Evolutionary conservation across 2,329 filamentous ascomycete species (phyloP), one percentile per base, ranked within the genome.

Genomic region (Tothia fuscella): DNA sequence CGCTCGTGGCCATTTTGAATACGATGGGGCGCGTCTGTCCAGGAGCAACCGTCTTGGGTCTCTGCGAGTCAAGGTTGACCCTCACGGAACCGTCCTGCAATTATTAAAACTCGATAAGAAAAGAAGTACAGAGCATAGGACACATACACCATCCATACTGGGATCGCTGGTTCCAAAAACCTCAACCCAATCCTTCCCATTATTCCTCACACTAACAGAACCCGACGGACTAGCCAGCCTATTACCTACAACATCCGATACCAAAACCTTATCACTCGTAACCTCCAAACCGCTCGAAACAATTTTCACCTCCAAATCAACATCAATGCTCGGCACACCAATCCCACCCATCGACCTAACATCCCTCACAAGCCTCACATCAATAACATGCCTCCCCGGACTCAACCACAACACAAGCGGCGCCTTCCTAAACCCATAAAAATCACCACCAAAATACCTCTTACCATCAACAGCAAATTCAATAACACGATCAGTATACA

Each of bases 401-500:
- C 53, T 46, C 12, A 77, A 59, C 31, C 64, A 59, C 12, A 76
- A 47, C 3, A 74, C 62, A 17, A 66, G 50, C 4, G 73, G 71
- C 5, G 67, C 66, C 47, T 63, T 64, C 3, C 64, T 57, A 50
- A 66, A 74, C 9, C 58, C 58, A 53, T 72, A 78, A 41, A 68
- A 69, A 52, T 77, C 74, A 10, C 72, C 73, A 6, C 73, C 74
- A 50, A 74, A 76, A 50, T 69, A 68, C 20, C 65, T 65, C 26
- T 56, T 48, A 34, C 62, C 63, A 50, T 75, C 67, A 25, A 76
- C 48, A 61, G 67, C 68, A 49, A 67, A 67, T 47, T 77, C 72
- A 6, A 75, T 53, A 24, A 74, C 54, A 20, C 64, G 55, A 44
- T 70, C 64, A 2, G 63, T 65, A 47, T 66, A 64, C 1, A 76